phyloP scores from a whole-genome alignment of 202 grass and related monocot species.

The Carex sylvatica region DNA sequence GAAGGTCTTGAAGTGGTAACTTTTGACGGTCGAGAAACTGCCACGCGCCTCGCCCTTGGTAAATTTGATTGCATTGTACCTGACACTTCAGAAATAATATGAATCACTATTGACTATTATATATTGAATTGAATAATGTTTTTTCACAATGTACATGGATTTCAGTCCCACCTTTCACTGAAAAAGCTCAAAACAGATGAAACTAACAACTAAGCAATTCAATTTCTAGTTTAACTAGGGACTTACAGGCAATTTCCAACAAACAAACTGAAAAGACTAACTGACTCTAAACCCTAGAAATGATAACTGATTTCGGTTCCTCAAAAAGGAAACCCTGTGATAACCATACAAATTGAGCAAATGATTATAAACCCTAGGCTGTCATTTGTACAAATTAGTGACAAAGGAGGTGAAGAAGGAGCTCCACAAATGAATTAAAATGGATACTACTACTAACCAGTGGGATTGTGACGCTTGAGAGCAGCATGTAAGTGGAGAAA shows the following conservation, averaged over 20 bases:
- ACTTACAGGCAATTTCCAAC: not conserved
- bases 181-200: not conserved
- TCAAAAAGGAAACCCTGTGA: not conserved
- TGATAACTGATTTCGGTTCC: not conserved
- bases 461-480: conserved; percentile 61
- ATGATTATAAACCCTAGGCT: conserved; percentile 18
- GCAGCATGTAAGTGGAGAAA: conserved; percentile 61
- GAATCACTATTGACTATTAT: not conserved
- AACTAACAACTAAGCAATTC: not conserved
- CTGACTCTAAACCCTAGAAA: not conserved
- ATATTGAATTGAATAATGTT: not conserved
- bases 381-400: conserved; percentile 9
- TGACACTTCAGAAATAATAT: conserved; percentile 34
- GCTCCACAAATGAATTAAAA: not conserved
- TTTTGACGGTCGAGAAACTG: conserved; percentile 43
- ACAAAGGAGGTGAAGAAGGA: conserved; percentile 23
- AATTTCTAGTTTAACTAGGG: conserved; percentile 16
- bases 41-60: conserved; percentile 53
- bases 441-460: conserved; percentile 38
- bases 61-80: conserved; percentile 53
- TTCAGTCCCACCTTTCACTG: not conserved
- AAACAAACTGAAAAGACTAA: conserved; percentile 1
- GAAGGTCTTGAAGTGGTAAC: conserved; percentile 41
- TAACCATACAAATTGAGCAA: not conserved
- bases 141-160: not conserved